Evolutionary conservation across 768 basidiomycete species (phyloP).

Genomic region (Mycena latifolia): DNA sequence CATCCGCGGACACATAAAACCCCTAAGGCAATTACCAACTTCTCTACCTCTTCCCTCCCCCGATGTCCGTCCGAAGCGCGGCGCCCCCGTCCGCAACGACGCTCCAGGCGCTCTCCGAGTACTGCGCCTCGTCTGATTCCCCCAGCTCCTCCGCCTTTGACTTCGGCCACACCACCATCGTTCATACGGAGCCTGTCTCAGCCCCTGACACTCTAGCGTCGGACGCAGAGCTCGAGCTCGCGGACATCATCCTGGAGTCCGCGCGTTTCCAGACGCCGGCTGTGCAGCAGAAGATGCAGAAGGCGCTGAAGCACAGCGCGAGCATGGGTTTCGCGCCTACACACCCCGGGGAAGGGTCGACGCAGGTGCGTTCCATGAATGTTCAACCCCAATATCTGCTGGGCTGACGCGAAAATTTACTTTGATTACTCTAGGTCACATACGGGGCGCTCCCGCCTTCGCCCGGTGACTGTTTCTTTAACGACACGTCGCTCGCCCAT

Average conservation of each 20-base stretch:
- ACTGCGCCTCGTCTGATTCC: conserved; percentile 27
- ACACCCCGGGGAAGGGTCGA: neutral
- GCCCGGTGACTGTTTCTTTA: conserved; percentile 24
- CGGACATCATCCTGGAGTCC: conserved; percentile 6
- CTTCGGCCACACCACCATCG: neutral
- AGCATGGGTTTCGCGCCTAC: conserved; percentile 10
- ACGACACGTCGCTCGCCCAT: neutral
- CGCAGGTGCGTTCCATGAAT: conserved; percentile 10
- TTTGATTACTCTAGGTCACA: neutral
- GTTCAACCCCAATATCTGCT: neutral
- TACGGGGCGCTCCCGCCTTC: conserved; percentile 25
- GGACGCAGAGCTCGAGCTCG: conserved; percentile 3
- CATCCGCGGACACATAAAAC: too few species aligned
- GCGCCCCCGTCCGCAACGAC: conserved; percentile 17
- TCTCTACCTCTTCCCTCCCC: too few species aligned
- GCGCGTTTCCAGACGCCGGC: conserved; percentile 13
- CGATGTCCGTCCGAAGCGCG: too few species aligned
- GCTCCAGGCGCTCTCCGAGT: conserved; percentile 21
- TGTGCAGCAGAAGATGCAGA: conserved; percentile 25
- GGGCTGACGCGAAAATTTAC: neutral
- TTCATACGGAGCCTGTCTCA: too few species aligned
- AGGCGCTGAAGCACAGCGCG: conserved; percentile 12
- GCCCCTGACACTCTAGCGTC: neutral
- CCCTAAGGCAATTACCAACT: too few species aligned
- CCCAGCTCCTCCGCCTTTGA: conserved; percentile 2